A percentile compares a stretch with the other conserved stretches of the same genome.
Evolutionary conservation across 306 rosid species (phyloP).

Genomic region (Gastrolobium villosum): DNA sequence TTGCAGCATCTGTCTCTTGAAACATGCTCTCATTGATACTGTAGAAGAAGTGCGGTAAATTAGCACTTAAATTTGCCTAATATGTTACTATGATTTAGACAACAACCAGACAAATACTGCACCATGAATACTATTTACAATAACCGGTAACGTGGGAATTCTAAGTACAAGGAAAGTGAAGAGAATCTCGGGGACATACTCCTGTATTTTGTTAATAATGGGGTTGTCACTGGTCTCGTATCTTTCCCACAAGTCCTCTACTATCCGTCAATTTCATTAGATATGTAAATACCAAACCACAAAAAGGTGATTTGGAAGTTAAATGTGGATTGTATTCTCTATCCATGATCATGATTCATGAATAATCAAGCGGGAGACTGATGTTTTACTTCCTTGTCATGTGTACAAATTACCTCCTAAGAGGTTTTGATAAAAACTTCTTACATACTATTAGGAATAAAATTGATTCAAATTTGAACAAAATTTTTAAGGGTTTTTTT

Average conservation of each 20-base stretch:
- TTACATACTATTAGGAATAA: too few relatives aligned
- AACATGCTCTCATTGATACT: slow-evolving; percentile 87
- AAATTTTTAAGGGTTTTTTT: too few relatives aligned
- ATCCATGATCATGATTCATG: slow-evolving; percentile 4
- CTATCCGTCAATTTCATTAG: slow-evolving; percentile 71
- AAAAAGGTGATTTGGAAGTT: slow-evolving; percentile 36
- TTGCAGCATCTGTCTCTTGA: slow-evolving; percentile 92
- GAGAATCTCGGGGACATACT: slow-evolving; percentile 60
- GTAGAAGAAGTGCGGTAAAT: slow-evolving; percentile 47
- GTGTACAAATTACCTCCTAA: too few relatives aligned
- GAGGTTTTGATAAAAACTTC: too few relatives aligned
- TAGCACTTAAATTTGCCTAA: slow-evolving; percentile 40
- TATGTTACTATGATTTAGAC: slow-evolving; percentile 24
- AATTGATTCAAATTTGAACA: too few relatives aligned
- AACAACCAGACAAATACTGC: slow-evolving; percentile 27
- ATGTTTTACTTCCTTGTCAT: not conserved
- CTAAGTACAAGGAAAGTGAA: slow-evolving; percentile 29
- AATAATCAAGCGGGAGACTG: slow-evolving; percentile 12
- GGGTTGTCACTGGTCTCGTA: slow-evolving; percentile 85
- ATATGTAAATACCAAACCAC: slow-evolving; percentile 34
- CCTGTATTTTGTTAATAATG: slow-evolving; percentile 86
- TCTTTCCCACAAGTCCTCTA: slow-evolving; percentile 82
- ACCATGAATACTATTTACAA: slow-evolving; percentile 33
- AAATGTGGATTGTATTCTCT: not conserved
- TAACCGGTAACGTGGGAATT: slow-evolving; percentile 25